Base-by-base conservation (phyloP, 306 rosid species). In the Lotus japonicus region DNA sequence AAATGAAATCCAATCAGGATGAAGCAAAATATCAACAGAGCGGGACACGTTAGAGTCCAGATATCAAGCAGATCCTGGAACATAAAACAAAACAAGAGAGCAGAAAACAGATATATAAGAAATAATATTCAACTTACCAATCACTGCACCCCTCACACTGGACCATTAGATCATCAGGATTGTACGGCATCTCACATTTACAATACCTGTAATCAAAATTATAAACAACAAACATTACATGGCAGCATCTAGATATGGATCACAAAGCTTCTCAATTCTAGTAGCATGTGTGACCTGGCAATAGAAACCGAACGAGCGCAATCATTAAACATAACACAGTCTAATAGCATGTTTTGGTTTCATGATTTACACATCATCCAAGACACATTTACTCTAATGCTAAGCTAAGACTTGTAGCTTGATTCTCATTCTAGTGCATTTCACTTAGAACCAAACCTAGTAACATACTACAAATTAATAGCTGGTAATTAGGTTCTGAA, bases 121-220 rank as follows among this genome's bases (percentile, higher is more conserved):
- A 63, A 61, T 58, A 54, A 21, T 55, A 73, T 53, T 53, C 17
- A 55, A 81, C 92, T 79, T 81, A 95, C 99, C 99, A 95, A 65
- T 95, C 99, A 74, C 70, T 85, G 82, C 99, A 95, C 57, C 85
- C 89, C 68, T 95, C 99, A 36, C 99, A 95, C 70, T 95, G 99
- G 70, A 95, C 92, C 99, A 95, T 95, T 58, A 95, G 82, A 71
- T 95, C 97, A 58, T 95, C 99, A 7, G 99, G 99, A 46, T 95
- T 95, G 76, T 95, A 95, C 44, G 99, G 99, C 99, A 95, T 95
- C 88, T 95, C 99, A 72, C 99, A 95, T 80, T 95, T 95, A 85
- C 99, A 95, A 81, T 90, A 95, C 83, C 99, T 95, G 90, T 85
- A 74, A 83, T 38, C 56, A 36, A 38, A 72, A 64, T 3, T 77